A percentile compares a stretch with the other conserved stretches of the same genome.
phyloP scores from a whole-genome alignment of 192 early-diverging fungal genomes.

The Umbelopsis vinacea region DNA sequence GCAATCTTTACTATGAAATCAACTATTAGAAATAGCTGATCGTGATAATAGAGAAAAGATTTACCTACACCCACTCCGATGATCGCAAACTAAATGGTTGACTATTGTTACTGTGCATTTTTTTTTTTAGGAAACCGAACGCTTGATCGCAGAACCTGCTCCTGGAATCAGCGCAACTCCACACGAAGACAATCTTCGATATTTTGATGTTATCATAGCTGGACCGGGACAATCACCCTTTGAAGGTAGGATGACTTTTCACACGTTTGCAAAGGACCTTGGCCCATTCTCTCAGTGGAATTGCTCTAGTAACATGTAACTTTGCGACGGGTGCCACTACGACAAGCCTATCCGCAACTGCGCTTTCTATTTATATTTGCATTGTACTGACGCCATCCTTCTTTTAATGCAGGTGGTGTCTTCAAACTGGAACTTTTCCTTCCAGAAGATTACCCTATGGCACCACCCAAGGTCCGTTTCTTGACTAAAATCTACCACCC shows the following conservation, averaged over 20 bases:
- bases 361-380: not conserved
- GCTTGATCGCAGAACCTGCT: conserved; percentile 90
- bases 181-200: conserved; percentile 94
- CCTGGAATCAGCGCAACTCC: conserved; percentile 91
- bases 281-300: not conserved
- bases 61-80: no score
- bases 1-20: not conserved
- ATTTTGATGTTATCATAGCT: conserved; percentile 94
- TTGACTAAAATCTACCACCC: conserved; percentile 99
- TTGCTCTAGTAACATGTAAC: not conserved
- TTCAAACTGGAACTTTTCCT: conserved; percentile 97
- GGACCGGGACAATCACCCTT: conserved; percentile 95
- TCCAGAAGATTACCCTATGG: conserved; percentile 98
- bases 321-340: not conserved
- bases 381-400: not conserved
- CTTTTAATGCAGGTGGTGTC: conserved; percentile 68
- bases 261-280: not conserved
- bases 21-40: not conserved
- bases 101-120: not conserved
- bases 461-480: conserved; percentile 96
- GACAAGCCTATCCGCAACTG: no score
- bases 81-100: no score
- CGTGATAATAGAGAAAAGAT: no score
- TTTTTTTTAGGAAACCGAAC: conserved; percentile 95
- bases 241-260: conserved; percentile 66